phyloP scores from a whole-genome alignment of 306 rosid species.

The Dryas drummondii region DNA sequence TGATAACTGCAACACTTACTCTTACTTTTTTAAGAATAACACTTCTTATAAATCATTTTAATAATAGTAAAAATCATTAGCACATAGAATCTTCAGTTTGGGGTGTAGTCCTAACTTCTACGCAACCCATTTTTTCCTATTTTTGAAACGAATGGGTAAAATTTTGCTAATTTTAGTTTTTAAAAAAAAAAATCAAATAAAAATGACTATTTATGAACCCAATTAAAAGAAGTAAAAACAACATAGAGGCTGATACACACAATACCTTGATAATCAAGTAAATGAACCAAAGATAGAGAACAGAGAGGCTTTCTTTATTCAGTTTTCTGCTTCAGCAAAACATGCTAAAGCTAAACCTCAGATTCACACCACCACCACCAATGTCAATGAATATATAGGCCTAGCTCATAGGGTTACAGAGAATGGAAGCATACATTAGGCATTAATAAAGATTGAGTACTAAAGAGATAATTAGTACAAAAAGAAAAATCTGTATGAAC shows the following conservation, averaged over 20 bases:
- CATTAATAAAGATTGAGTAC: slow-evolving; percentile 18
- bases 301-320: slow-evolving; percentile 16
- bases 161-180: too few relatives aligned
- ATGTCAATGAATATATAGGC: slow-evolving; percentile 17
- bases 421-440: slow-evolving; percentile 23
- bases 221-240: slow-evolving; percentile 15
- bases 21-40: too few relatives aligned
- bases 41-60: too few relatives aligned
- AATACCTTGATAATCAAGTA: slow-evolving; percentile 39
- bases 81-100: too few relatives aligned
- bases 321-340: slow-evolving; percentile 66
- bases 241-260: not conserved
- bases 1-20: too few relatives aligned
- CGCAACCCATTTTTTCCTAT: too few relatives aligned
- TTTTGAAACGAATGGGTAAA: too few relatives aligned
- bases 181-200: not conserved
- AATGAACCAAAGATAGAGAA: slow-evolving; percentile 16
- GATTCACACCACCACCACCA: slow-evolving; percentile 27
- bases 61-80: too few relatives aligned
- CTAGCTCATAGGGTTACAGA: slow-evolving; percentile 23
- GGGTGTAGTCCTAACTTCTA: too few relatives aligned
- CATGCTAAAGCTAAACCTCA: slow-evolving; percentile 29
- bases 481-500: slow-evolving; percentile 12
- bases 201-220: slow-evolving; percentile 1
- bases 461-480: slow-evolving; percentile 12